phyloP scores from a whole-genome alignment of 176 grass and related monocot genomes.

The Puccinellia tenuiflora region DNA sequence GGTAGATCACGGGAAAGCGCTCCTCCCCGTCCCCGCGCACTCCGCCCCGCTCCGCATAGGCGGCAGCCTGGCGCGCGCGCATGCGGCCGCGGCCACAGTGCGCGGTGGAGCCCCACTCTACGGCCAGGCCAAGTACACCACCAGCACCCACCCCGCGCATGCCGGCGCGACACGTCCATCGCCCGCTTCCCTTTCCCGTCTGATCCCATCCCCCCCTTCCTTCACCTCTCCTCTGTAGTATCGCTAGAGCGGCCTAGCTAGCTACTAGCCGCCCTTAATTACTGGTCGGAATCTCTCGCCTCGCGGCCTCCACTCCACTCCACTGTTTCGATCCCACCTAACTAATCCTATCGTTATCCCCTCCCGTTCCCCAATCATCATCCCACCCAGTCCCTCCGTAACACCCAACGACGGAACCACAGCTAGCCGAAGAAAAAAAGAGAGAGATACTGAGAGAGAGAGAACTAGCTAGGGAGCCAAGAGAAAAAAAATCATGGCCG shows the following conservation, averaged over 20 bases:
- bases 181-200: not conserved
- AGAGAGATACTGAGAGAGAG: not conserved
- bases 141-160: not conserved
- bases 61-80: not conserved
- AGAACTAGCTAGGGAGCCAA: not conserved
- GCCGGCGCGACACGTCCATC: not conserved
- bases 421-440: not conserved
- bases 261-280: not conserved
- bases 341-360: slow-evolving; percentile 41
- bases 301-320: not conserved
- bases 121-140: not conserved
- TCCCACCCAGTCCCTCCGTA: slow-evolving; percentile 14
- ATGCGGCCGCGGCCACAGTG: not conserved
- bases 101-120: not conserved
- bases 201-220: not conserved
- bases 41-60: not conserved
- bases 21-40: not conserved
- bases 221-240: not conserved
- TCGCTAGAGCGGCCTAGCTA: not conserved
- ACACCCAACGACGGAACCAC: slow-evolving; percentile 11
- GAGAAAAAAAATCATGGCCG: slow-evolving; percentile 5
- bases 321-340: slow-evolving; percentile 25
- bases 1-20: not conserved
- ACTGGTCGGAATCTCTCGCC: not conserved
- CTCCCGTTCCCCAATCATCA: not conserved